Evolutionary conservation across 768 basidiomycete species (phyloP), one percentile per base, ranked within the genome.

Genomic region (Pulveroboletus frians): DNA sequence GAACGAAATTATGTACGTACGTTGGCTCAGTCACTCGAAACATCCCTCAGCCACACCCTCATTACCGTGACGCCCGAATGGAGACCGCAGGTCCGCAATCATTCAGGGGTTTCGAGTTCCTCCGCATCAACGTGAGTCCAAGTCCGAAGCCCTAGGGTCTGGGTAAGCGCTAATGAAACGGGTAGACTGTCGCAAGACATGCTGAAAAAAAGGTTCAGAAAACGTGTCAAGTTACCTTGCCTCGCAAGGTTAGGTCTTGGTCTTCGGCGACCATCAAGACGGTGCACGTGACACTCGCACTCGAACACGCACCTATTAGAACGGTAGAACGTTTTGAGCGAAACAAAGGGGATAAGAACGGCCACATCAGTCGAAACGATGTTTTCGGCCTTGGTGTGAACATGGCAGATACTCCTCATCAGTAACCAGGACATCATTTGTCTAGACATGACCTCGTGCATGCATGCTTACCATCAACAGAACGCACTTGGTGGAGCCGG

Each of bases 11-110:
- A 23, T 29, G 9, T 17, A 36, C 34, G 34, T 29, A n/a, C 9
- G 34, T 39, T 30, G 32, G 32, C n/a, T 52, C 39, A 39, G 23
- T 27, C 32, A 17, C 26, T 46, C 39, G 55, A 56, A 56, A 56
- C 54, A 40, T 23, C 40, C 32, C 37, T 43, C 31, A 34, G 23
- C 44, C 29, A 46, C 49, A 15, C 40, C 23, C 11, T 36, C 17
- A 45, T 35, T 26, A 26, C 43, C 23, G 21, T 45, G 43, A 20
- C 47, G 34, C 47, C 13, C 18, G 23, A 39, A 37, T 9, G 52
- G 23, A 11, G 35, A 7, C 23, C 39, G 3, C 54, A 45, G 9
- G 35, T 5, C 23, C 39, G 3, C 54, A 45, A 36, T 37, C 14
- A 26, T 11, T 11, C 26, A 29, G 20, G 23, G 36, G 26, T 39